Evolutionary conservation across 352 stramenopile genomes (phyloP).

Genomic region (Aphanomyces cochlioides): DNA sequence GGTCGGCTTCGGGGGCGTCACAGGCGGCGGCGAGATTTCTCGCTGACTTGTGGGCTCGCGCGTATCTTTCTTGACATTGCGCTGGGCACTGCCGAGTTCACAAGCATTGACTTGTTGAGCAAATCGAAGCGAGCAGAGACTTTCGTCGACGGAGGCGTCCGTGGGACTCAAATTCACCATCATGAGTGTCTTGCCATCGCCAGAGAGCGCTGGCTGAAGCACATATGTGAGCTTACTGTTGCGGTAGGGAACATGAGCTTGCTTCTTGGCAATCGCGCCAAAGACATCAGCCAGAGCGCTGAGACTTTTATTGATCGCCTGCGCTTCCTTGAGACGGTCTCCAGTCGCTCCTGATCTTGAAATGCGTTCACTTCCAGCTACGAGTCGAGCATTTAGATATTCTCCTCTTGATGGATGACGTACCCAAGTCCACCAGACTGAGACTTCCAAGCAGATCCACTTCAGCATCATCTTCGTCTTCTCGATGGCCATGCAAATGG

Average conservation of each 20-base stretch:
- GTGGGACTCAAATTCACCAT: constrained; percentile 99
- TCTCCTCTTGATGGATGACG: constrained; percentile 38
- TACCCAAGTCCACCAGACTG: constrained; percentile 87
- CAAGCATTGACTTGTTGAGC: constrained; percentile 96
- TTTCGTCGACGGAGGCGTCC: constrained; percentile 92
- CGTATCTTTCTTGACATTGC: constrained; percentile 62
- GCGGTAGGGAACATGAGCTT: constrained; percentile 94
- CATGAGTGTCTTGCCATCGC: constrained; percentile 99
- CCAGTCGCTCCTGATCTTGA: constrained; percentile 89
- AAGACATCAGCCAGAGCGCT: constrained; percentile 99
- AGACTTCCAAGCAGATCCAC: constrained; percentile 89
- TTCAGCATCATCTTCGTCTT: constrained; percentile 85
- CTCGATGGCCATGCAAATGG: constrained; percentile 69
- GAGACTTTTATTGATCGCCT: constrained; percentile 99
- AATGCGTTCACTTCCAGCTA: constrained; percentile 96
- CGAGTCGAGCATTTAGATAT: background rate
- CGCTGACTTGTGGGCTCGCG: background rate
- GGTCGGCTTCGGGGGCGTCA: background rate
- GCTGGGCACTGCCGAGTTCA: constrained; percentile 93
- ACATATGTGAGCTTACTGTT: constrained; percentile 99
- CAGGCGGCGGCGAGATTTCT: background rate
- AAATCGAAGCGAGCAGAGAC: constrained; percentile 98
- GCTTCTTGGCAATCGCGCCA: constrained; percentile 94
- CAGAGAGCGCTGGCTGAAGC: constrained; percentile 97
- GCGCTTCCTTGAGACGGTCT: constrained; percentile 94